Conservation (phyloP, 2,329 filamentous ascomycete genomes). For the Blastomyces parvus region DNA sequence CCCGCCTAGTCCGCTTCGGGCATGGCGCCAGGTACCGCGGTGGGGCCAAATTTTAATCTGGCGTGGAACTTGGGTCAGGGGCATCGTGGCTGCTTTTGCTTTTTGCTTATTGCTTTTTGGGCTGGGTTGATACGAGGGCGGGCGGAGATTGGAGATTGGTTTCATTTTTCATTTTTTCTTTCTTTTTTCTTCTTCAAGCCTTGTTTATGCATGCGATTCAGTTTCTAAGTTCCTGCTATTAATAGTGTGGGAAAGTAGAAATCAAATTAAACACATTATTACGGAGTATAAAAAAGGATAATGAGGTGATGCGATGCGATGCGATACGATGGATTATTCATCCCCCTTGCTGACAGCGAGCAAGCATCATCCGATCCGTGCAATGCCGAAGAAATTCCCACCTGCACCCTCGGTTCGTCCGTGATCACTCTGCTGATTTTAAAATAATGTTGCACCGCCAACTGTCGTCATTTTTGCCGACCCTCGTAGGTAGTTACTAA, state of each 20-base stretch:
- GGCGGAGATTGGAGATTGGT: no score
- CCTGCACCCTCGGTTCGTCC: not conserved
- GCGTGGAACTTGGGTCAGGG: not conserved
- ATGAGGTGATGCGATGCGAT: no score
- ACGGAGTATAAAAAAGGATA: no score
- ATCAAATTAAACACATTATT: no score
- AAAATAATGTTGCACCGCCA: not conserved
- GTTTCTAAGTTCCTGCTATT: not conserved
- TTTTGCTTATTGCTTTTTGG: no score
- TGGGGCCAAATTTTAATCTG: not conserved
- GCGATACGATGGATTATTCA: no score
- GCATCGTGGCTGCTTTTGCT: no score
- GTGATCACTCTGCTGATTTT: not conserved
- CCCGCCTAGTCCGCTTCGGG: not conserved
- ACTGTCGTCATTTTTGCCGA: not conserved
- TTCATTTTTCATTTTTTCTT: not conserved
- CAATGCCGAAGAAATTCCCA: not conserved
- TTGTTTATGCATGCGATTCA: not conserved
- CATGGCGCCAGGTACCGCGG: conserved; percentile 4
- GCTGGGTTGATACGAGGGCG: no score
- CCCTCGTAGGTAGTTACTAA: no score
- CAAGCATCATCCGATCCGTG: no score
- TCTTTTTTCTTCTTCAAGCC: not conserved
- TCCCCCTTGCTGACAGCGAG: no score
- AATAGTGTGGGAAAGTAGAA: not conserved